phyloP scores from a whole-genome alignment of 2,329 filamentous ascomycete species.

The Ophiostoma sp. region DNA sequence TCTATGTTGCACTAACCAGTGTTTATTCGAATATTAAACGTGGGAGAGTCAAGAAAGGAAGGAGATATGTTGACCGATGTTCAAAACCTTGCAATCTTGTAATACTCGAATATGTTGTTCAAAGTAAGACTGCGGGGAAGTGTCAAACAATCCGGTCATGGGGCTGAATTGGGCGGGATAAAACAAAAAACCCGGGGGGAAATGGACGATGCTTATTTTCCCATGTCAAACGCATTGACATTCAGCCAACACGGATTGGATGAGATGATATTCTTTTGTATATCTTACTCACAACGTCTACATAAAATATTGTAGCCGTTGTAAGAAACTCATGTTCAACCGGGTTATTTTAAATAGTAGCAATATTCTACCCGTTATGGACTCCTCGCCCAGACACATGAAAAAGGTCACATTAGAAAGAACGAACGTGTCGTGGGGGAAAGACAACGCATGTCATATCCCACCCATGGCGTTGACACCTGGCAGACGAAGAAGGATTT shows the following conservation, averaged over 20 bases:
- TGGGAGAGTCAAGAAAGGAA: not conserved
- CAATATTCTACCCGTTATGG: too few relatives aligned
- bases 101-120: not conserved
- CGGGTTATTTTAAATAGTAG: too few relatives aligned
- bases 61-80: not conserved
- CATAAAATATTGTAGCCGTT: too few relatives aligned
- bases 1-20: not conserved
- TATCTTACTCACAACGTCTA: too few relatives aligned
- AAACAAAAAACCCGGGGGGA: not conserved
- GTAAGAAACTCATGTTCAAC: too few relatives aligned
- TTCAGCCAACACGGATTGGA: not conserved
- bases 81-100: not conserved
- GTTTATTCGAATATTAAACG: not conserved
- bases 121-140: not conserved
- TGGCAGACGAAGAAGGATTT: too few relatives aligned
- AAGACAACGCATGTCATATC: too few relatives aligned
- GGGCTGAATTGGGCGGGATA: not conserved
- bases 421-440: too few relatives aligned
- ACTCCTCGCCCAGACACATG: too few relatives aligned
- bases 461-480: too few relatives aligned
- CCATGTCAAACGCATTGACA: not conserved
- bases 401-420: too few relatives aligned
- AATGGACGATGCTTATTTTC: not conserved
- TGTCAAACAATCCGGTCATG: not conserved
- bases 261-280: not conserved